phyloP scores from a whole-genome alignment of 2,329 filamentous ascomycete species.

The Colletotrichum trifolii region DNA sequence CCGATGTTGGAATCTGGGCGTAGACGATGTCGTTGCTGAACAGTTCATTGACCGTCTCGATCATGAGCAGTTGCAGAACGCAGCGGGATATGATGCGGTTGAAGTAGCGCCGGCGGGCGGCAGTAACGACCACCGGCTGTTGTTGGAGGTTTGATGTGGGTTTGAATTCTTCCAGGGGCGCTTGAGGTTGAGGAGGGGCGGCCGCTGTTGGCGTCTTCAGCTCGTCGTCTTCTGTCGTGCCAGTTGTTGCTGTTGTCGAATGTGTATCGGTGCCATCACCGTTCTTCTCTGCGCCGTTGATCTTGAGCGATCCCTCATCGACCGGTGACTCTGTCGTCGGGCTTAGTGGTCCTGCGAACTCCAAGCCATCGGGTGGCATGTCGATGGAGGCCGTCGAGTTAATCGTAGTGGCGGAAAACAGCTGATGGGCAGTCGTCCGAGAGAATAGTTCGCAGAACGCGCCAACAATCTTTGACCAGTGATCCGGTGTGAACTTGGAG shows the following conservation, averaged over 20 bases:
- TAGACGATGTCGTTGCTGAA: constrained; percentile 98
- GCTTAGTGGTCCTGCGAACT: constrained; percentile 59
- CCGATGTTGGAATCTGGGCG: constrained; percentile 86
- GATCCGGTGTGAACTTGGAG: constrained; percentile 83
- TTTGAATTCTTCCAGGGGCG: constrained; percentile 85
- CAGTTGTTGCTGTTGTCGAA: constrained; percentile 42
- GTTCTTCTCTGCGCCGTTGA: constrained; percentile 64
- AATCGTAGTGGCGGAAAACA: constrained; percentile 85
- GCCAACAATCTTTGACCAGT: constrained; percentile 95
- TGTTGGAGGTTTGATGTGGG: constrained; percentile 81
- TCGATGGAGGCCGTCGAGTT: constrained; percentile 63
- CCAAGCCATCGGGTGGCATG: constrained; percentile 63
- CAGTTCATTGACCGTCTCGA: constrained; percentile 98
- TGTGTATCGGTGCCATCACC: constrained; percentile 47
- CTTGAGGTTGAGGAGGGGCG: constrained; percentile 49
- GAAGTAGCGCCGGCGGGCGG: constrained; percentile 93
- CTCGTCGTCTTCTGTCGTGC: constrained; percentile 49
- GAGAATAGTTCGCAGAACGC: constrained; percentile 97
- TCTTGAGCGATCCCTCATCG: constrained; percentile 69
- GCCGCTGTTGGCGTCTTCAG: constrained; percentile 45
- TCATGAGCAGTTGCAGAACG: constrained; percentile 97
- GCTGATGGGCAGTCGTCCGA: constrained; percentile 90
- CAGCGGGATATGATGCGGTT: constrained; percentile 99
- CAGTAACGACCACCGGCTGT: constrained; percentile 91
- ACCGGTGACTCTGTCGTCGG: constrained; percentile 52